Evolutionary conservation across 371 early-diverging fungal genomes (phyloP), one percentile per base, ranked within the genome.

Genomic region (Nematocida sp.): DNA sequence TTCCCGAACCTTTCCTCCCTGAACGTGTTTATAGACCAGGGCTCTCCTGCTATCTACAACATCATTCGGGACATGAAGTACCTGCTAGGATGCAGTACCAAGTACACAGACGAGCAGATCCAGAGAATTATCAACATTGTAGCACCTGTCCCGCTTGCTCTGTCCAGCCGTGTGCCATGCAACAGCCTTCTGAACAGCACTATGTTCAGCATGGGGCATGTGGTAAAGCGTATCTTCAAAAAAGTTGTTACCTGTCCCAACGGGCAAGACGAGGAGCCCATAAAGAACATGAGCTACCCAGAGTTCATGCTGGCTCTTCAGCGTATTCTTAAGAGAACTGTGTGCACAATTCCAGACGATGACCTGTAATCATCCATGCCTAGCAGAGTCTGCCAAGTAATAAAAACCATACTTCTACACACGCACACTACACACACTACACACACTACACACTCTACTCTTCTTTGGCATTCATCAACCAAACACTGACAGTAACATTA

Each of bases 41-140:
- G 36, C 63, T 56, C 21, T 17, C 32, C 3, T 36, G 74, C 19
- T 25, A 48, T 29, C 23, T 23, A 25, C 15, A 36, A 76, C 17
- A 7, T 70, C 2, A 17, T 70, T 25, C 29, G 56, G 31, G 74
- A 70, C 53, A 34, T 60, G 17, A 66, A 63, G 49, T 70, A 62
- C 52, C 74, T 70, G 38, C 21, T 70, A 4, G 29, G 48, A 46
- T 70, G 74, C 34, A 37, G 37, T 15, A 58, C 56, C n/a, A 31
- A n/a, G 46, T 5, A 57, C 56, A 50, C 38, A 11, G 32, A 34
- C 25, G 51, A 58, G 27, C 23, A 70, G 34, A 40, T 70, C 38
- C n/a, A 31, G 5, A 62, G 49, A 0, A 60, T 70, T 17, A 27
- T 70, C 21, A 46, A 62, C 23, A 13, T 70, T 11, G 41, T 32